A percentile compares a stretch with the other conserved stretches of the same genome.
phyloP scores from a whole-genome alignment of 2,329 filamentous ascomycete species.

The Aspergillus pseudoterreus region DNA sequence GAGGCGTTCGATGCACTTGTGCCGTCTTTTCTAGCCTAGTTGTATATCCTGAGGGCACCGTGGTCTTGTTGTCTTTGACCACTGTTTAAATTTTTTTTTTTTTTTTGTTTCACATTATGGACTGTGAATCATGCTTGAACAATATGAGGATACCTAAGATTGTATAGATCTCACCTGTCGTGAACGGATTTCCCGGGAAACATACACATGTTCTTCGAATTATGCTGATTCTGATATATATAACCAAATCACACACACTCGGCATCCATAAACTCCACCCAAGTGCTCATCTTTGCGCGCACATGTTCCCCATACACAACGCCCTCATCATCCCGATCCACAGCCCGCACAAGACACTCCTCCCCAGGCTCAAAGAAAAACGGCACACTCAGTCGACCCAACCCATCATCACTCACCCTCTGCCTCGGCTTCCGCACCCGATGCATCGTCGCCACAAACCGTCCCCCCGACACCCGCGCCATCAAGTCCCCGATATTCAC shows the following conservation, averaged over 20 bases:
- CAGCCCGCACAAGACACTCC: constrained; percentile 36
- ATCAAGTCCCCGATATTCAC: constrained; percentile 48
- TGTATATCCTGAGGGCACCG: no score
- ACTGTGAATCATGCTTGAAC: no score
- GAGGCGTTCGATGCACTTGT: no score
- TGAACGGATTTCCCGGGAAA: no score
- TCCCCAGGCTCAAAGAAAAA: constrained; percentile 49
- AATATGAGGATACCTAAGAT: no score
- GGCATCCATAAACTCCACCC: constrained; percentile 36
- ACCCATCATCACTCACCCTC: constrained; percentile 3
- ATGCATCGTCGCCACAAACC: constrained; percentile 46
- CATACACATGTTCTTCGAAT: no score
- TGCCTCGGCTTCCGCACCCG: constrained; percentile 33
- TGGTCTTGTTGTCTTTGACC: no score
- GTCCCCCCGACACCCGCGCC: constrained; percentile 38
- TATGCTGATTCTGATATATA: no score
- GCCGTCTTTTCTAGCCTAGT: no score
- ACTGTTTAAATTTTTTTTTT: no score
- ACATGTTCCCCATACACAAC: constrained; percentile 43
- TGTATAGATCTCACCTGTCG: no score
- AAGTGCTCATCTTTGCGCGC: constrained; percentile 42
- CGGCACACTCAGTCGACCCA: constrained; percentile 42
- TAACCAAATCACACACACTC: not conserved
- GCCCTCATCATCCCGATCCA: constrained; percentile 29
- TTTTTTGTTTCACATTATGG: no score